A percentile compares a stretch with the other conserved stretches of the same genome.
phyloP scores from a whole-genome alignment of 75 land plant species.

The Cunninghamia lanceolata region DNA sequence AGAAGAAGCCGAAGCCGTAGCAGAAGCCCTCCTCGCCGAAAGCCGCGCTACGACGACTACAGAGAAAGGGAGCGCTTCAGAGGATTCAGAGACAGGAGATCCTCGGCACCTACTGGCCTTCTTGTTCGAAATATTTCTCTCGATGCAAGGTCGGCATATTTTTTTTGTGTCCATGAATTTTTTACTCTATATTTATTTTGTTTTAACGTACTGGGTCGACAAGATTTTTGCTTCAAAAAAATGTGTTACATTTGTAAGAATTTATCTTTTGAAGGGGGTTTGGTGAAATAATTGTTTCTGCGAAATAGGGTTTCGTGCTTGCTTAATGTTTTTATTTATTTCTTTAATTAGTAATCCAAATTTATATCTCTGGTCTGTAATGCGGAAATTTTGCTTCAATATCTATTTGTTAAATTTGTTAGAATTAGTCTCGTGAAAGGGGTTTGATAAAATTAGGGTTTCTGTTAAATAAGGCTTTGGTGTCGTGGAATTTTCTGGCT shows the following conservation, averaged over 20 bases:
- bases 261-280: no score
- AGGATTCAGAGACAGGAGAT: constrained; percentile 32
- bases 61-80: constrained; percentile 25
- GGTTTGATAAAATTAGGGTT: no score
- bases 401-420: no score
- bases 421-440: no score
- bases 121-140: constrained; percentile 83
- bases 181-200: not conserved
- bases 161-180: not conserved
- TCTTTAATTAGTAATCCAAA: no score
- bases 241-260: no score
- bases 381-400: no score
- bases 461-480: no score
- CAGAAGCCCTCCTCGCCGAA: constrained; percentile 23
- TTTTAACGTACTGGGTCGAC: not conserved
- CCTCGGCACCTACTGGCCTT: constrained; percentile 65
- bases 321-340: not conserved
- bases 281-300: no score
- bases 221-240: no score
- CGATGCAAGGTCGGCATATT: constrained; percentile 51
- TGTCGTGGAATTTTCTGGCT: no score
- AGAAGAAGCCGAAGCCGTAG: constrained; percentile 28
- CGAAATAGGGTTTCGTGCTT: not conserved
- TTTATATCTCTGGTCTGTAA: no score
- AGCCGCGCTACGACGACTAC: constrained; percentile 43